Evolutionary conservation across 176 grass and related monocot genomes (phyloP).

Genomic region (Dactylis glomerata): DNA sequence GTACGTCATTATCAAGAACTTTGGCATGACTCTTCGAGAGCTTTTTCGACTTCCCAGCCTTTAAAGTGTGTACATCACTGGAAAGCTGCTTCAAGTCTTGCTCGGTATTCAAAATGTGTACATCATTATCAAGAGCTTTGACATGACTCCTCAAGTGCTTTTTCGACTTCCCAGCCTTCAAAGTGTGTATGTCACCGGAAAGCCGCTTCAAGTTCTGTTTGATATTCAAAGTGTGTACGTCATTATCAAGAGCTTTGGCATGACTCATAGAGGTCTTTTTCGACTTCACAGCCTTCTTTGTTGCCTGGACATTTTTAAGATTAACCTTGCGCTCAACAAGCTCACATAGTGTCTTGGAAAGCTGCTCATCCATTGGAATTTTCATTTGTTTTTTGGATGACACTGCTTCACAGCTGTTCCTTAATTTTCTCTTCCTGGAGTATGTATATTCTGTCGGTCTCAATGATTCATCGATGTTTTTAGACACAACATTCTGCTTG

Average conservation of each 20-base stretch:
- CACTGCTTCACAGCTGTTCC: conserved; percentile 35
- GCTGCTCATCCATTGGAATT: conserved; percentile 41
- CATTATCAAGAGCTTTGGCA: conserved; percentile 8
- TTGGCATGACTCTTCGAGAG: conserved; percentile 35
- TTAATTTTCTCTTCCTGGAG: conserved; percentile 65
- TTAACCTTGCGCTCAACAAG: conserved; percentile 45
- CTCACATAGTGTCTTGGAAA: conserved; percentile 46
- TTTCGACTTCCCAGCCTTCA: conserved; percentile 17
- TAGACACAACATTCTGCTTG: conserved; percentile 29
- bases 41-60: conserved; percentile 16
- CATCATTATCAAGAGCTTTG: conserved; percentile 13
- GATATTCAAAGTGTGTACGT: conserved; percentile 26
- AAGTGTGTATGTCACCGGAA: conserved; percentile 33
- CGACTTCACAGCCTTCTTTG: conserved; percentile 16
- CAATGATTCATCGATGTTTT: conserved; percentile 34
- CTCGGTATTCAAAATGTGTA: conserved; percentile 21
- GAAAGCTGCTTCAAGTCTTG: conserved; percentile 38
- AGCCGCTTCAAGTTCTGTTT: conserved; percentile 33
- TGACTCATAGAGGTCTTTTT: conserved; percentile 33
- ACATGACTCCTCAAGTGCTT: conserved; percentile 23
- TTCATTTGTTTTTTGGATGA: conserved; percentile 27
- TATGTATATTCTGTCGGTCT: conserved; percentile 58
- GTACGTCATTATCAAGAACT: conserved; percentile 22
- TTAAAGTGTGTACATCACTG: conserved; percentile 28
- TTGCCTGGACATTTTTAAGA: conserved; percentile 34